These are phyloP conservation scores for Wallacemonas collosoma DNA, from an alignment of 208 protist genomes.

Conservation along the genomic window DNA sequence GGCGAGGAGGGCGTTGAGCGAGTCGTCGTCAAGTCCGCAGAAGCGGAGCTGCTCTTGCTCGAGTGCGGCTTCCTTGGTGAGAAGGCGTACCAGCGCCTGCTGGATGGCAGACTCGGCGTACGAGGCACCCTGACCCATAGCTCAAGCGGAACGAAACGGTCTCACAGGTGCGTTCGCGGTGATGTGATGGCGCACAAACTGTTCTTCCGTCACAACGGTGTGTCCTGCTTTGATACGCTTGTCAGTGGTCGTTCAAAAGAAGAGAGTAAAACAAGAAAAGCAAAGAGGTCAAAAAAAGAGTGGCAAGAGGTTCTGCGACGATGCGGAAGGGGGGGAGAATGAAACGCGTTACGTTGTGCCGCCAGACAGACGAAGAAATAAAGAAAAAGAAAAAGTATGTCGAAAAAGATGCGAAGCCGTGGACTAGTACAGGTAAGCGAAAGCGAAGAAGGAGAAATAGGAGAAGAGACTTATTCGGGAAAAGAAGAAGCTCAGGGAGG, in stretches of 20 bases:
- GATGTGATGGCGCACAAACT: too few species aligned
- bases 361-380: not conserved
- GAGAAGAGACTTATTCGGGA: too few species aligned
- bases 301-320: not conserved
- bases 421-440: not conserved
- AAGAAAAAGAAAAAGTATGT: slow-evolving; percentile 13
- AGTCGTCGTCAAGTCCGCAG: slow-evolving; percentile 22
- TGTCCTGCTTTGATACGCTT: too few species aligned
- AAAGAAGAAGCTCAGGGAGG: too few species aligned
- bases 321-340: slow-evolving; percentile 1
- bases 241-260: not conserved
- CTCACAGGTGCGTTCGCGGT: too few species aligned
- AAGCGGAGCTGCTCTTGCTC: slow-evolving; percentile 32
- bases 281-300: slow-evolving; percentile 9
- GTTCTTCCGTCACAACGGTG: too few species aligned
- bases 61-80: slow-evolving; percentile 33
- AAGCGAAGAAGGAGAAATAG: too few species aligned
- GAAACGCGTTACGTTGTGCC: too few species aligned
- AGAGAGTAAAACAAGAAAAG: slow-evolving; percentile 11
- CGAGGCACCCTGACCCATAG: slow-evolving; percentile 59
- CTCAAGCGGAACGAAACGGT: too few species aligned
- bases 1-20: not conserved
- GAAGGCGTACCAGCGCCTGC: slow-evolving; percentile 37
- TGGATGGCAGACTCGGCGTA: slow-evolving; percentile 54
- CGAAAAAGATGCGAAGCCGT: not conserved